A percentile compares a stretch with the other conserved stretches of the same genome.
phyloP scores from a whole-genome alignment of 805 yeast species.

The Metahyphopichia silvanorum region DNA sequence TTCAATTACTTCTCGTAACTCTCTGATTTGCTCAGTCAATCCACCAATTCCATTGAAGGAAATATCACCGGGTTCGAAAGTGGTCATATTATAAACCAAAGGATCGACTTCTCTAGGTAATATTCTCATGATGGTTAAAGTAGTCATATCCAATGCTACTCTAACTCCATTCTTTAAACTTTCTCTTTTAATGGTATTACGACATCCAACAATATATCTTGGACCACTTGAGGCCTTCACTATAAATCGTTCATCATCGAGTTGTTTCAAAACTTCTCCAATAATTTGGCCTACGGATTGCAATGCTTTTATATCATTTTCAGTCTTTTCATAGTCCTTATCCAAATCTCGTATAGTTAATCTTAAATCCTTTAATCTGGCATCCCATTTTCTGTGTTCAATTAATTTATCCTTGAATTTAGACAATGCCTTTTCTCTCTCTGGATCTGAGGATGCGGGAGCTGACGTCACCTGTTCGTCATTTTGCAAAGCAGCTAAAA shows the following conservation, averaged over 20 bases:
- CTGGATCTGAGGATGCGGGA: constrained; percentile 46
- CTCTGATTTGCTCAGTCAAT: constrained; percentile 90
- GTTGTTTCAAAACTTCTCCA: constrained; percentile 93
- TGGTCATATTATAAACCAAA: constrained; percentile 95
- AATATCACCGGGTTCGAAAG: constrained; percentile 96
- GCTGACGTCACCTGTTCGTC: constrained; percentile 25
- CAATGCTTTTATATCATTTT: constrained; percentile 92
- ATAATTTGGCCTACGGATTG: constrained; percentile 97
- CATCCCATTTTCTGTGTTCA: constrained; percentile 95
- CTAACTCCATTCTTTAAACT: constrained; percentile 88
- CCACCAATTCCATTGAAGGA: constrained; percentile 97
- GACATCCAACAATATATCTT: constrained; percentile 94
- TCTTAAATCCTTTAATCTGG: constrained; percentile 80
- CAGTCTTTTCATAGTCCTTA: constrained; percentile 85
- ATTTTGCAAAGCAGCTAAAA: constrained; percentile 60
- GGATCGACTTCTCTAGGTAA: constrained; percentile 98
- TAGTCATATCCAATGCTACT: constrained; percentile 96
- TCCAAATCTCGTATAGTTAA: constrained; percentile 80
- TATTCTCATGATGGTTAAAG: constrained; percentile 94
- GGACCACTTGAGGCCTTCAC: constrained; percentile 98
- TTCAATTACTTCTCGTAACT: constrained; percentile 95
- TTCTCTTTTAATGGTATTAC: constrained; percentile 85
- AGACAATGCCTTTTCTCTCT: constrained; percentile 71
- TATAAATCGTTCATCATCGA: constrained; percentile 90
- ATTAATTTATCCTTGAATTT: constrained; percentile 80